phyloP scores from a whole-genome alignment of 2,329 filamentous ascomycete species.

The Intubia oerlemansii region DNA sequence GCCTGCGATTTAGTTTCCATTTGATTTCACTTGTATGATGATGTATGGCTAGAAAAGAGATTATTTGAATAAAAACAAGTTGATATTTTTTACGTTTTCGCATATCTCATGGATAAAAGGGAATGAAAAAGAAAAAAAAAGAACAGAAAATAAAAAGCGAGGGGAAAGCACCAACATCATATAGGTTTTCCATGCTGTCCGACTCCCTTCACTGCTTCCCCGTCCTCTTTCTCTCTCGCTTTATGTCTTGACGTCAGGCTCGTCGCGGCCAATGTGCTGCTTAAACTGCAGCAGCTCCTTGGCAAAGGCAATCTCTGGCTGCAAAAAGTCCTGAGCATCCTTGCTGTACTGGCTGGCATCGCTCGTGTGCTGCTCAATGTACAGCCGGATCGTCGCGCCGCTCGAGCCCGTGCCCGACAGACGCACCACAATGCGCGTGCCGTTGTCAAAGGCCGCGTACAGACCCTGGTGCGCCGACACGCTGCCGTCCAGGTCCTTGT shows the following conservation, averaged over 20 bases:
- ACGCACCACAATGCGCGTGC: constrained; percentile 85
- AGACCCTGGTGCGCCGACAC: constrained; percentile 92
- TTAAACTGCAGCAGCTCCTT: constrained; percentile 78
- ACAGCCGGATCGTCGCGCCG: constrained; percentile 88
- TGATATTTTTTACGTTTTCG: too few species aligned
- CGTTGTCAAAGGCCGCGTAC: constrained; percentile 83
- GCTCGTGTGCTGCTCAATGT: constrained; percentile 85
- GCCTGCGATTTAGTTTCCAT: too few species aligned
- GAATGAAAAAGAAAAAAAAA: not conserved
- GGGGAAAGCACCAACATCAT: too few species aligned
- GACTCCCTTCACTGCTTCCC: too few species aligned
- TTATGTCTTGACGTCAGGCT: constrained; percentile 93
- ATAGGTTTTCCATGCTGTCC: too few species aligned
- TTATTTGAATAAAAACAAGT: too few species aligned
- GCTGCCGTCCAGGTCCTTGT: constrained; percentile 95
- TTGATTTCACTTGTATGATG: too few species aligned
- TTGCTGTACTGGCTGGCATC: constrained; percentile 57
- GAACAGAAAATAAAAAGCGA: not conserved
- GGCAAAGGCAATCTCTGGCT: constrained; percentile 71
- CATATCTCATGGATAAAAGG: too few species aligned
- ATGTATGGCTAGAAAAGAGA: too few species aligned
- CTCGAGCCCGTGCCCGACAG: constrained; percentile 89
- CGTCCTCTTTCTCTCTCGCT: too few species aligned
- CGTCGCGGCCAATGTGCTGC: constrained; percentile 76
- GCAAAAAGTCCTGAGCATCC: constrained; percentile 85